phyloP scores from a whole-genome alignment of 331 rosid genomes.

The Stylosanthes scabra region DNA sequence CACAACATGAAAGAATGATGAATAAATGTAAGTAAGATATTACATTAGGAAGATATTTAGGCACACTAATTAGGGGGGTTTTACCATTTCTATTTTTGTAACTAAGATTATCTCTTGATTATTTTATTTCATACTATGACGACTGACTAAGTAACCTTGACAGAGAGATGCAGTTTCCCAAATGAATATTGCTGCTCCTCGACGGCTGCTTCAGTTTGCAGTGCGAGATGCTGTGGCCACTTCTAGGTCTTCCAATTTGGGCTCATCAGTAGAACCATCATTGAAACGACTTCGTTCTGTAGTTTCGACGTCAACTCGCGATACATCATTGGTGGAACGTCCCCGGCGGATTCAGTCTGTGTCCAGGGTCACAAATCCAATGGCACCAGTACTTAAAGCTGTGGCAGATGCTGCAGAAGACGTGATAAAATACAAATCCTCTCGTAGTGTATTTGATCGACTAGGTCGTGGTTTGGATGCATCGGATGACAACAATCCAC shows the following conservation, averaged over 20 bases:
- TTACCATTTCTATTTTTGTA: not conserved
- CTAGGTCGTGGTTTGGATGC: slow-evolving; percentile 66
- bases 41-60: too few relatives aligned
- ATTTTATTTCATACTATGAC: slow-evolving; percentile 35
- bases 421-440: slow-evolving; percentile 70
- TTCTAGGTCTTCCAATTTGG: slow-evolving; percentile 53
- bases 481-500: slow-evolving; percentile 45
- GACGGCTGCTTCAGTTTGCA: slow-evolving; percentile 91
- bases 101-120: not conserved
- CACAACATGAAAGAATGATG: too few relatives aligned
- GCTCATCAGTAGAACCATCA: slow-evolving; percentile 55
- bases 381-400: slow-evolving; percentile 84
- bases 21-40: too few relatives aligned
- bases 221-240: slow-evolving; percentile 91
- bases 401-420: slow-evolving; percentile 97
- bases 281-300: slow-evolving; percentile 92
- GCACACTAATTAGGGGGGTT: too few relatives aligned
- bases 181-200: slow-evolving; percentile 66
- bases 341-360: slow-evolving; percentile 59
- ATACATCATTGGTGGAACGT: slow-evolving; percentile 44
- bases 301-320: slow-evolving; percentile 65
- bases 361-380: slow-evolving; percentile 69
- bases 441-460: slow-evolving; percentile 91
- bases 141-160: slow-evolving; percentile 41
- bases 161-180: slow-evolving; percentile 76